A percentile compares a stretch with the other conserved stretches of the same genome.
These are phyloP conservation scores for Fistulinella cinereoalba DNA, from an alignment of 1,284 basidiomycete species.

Conservation along the genomic window DNA sequence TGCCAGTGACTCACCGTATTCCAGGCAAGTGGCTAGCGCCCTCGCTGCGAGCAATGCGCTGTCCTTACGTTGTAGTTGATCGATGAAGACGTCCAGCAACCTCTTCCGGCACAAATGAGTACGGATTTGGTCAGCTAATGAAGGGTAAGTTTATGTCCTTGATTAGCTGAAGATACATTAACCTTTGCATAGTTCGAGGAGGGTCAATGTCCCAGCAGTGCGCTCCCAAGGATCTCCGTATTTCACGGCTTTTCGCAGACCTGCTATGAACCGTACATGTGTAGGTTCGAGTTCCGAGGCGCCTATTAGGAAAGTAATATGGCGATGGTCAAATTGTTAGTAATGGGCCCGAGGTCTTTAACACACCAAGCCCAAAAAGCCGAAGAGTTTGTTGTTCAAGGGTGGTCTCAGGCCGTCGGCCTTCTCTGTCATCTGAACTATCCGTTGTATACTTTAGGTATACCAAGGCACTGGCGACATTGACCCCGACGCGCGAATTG, in stretches of 20 bases:
- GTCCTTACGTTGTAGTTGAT: slow-evolving; percentile 8
- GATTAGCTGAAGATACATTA: neutral
- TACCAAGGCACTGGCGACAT: slow-evolving; percentile 15
- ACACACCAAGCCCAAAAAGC: slow-evolving; percentile 25
- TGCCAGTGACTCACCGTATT: slow-evolving; percentile 11
- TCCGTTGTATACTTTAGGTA: neutral
- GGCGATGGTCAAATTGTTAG: neutral
- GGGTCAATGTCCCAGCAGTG: slow-evolving; percentile 19
- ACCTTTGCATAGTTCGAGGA: slow-evolving; percentile 16
- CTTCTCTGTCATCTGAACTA: neutral
- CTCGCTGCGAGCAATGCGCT: slow-evolving; percentile 14
- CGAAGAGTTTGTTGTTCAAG: slow-evolving; percentile 5
- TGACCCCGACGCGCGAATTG: slow-evolving; percentile 9
- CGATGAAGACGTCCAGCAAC: slow-evolving; percentile 6
- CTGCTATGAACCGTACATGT: slow-evolving; percentile 9
- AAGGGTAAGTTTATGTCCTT: neutral
- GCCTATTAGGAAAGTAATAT: slow-evolving; percentile 10
- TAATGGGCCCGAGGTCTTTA: neutral
- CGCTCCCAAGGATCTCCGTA: slow-evolving; percentile 10
- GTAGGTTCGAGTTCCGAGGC: neutral
- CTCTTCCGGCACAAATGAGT: neutral
- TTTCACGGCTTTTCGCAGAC: slow-evolving; percentile 8
- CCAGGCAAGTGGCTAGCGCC: slow-evolving; percentile 5
- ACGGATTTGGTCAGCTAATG: slow-evolving; percentile 5
- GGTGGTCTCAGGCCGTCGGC: neutral